These are phyloP conservation scores for Trichoderma aggressivum DNA, from an alignment of 2,329 filamentous ascomycete genomes.

Conservation along the genomic window DNA sequence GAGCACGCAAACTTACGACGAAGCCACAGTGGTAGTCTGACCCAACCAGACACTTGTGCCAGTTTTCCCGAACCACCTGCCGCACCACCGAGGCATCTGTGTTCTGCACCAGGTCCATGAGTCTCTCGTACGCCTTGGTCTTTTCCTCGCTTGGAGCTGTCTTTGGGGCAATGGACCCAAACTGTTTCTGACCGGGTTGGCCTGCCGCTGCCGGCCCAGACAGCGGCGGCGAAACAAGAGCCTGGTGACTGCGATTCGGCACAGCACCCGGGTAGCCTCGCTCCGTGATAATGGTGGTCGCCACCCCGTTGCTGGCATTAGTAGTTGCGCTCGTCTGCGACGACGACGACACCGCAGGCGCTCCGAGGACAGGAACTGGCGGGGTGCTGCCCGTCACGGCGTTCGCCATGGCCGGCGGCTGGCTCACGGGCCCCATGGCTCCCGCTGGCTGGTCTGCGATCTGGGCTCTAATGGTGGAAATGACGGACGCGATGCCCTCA, in stretches of 20 bases:
- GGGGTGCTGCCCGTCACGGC: neutral
- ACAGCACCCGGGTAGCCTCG: neutral
- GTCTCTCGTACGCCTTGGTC: slow-evolving; percentile 23
- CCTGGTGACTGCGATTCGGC: neutral
- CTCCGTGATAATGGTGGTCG: neutral
- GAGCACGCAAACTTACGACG: slow-evolving; percentile 42
- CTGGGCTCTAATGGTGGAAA: neutral
- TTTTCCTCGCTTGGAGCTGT: neutral
- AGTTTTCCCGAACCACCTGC: slow-evolving; percentile 48
- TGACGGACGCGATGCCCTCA: slow-evolving; percentile 10
- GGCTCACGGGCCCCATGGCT: neutral
- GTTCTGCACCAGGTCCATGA: slow-evolving; percentile 35
- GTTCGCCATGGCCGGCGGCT: neutral
- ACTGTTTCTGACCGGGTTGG: neutral
- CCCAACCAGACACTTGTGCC: slow-evolving; percentile 48
- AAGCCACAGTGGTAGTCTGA: slow-evolving; percentile 53
- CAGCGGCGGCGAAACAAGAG: neutral
- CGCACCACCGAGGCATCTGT: slow-evolving; percentile 45
- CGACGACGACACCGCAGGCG: neutral
- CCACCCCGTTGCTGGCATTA: neutral
- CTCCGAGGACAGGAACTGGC: neutral
- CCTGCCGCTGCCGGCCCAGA: neutral
- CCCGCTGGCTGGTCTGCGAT: neutral
- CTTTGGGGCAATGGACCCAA: neutral
- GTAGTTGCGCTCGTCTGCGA: neutral